Conservation (phyloP, 2,329 filamentous ascomycete genomes). For the Dactylonectria macrodidyma region DNA sequence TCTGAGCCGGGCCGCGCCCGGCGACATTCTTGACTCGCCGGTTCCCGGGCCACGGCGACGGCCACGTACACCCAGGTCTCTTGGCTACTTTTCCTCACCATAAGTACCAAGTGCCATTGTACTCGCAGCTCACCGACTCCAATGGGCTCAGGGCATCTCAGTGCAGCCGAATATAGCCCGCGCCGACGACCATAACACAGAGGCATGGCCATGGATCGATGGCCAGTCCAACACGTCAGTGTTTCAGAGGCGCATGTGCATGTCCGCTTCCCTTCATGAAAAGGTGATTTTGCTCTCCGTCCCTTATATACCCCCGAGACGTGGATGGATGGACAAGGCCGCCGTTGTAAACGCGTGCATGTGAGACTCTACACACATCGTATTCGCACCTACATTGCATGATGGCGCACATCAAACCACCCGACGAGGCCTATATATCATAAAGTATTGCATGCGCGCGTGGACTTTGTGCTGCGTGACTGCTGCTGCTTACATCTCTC, state of each 20-base stretch:
- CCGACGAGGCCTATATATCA: too few relatives aligned
- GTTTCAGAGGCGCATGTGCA: constrained; percentile 4
- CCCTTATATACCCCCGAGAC: too few relatives aligned
- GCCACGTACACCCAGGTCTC: constrained; percentile 16
- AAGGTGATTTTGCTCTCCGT: background rate
- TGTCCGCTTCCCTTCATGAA: background rate
- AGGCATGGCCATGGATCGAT: constrained; percentile 19
- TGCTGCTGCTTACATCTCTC: background rate
- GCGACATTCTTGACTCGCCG: background rate
- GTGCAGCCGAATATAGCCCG: constrained; percentile 19
- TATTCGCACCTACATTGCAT: constrained; percentile 5
- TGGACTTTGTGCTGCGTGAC: background rate
- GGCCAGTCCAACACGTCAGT: constrained; percentile 14
- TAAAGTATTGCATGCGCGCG: too few relatives aligned
- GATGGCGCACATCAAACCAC: too few relatives aligned
- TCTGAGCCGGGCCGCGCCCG: background rate
- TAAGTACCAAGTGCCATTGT: constrained; percentile 18
- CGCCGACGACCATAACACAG: constrained; percentile 14
- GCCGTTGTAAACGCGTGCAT: background rate
- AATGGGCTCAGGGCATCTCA: constrained; percentile 6
- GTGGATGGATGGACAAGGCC: background rate
- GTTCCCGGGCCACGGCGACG: constrained; percentile 6
- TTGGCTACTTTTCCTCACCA: background rate
- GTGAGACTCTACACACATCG: background rate
- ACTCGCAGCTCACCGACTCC: background rate